These are phyloP conservation scores for Fusarium goolgardi DNA, from an alignment of 2,329 filamentous ascomycete species.

Conservation along the genomic window DNA sequence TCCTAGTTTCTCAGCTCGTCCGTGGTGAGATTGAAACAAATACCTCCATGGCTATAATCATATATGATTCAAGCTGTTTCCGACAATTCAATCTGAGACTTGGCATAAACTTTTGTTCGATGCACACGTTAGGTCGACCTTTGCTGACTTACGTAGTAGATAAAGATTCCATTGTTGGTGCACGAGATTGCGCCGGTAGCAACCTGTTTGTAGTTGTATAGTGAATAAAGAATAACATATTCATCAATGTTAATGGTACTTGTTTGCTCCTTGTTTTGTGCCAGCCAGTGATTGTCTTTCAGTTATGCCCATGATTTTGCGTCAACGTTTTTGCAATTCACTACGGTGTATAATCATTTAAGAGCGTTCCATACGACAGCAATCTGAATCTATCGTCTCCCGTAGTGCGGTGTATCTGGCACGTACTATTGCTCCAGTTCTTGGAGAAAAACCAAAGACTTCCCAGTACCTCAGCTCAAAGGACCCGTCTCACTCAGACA, in stretches of 20 bases:
- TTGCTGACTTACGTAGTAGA: background rate
- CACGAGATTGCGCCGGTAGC: background rate
- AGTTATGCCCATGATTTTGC: too few relatives aligned
- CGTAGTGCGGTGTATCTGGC: background rate
- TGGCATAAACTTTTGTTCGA: fast-evolving
- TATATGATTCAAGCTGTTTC: constrained; percentile 23
- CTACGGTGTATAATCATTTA: too few relatives aligned
- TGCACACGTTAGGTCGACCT: fast-evolving
- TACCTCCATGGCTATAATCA: constrained; percentile 30
- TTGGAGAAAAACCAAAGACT: background rate
- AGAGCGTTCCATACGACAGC: background rate
- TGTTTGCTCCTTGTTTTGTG: too few relatives aligned
- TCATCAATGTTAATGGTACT: too few relatives aligned
- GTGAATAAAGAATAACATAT: background rate
- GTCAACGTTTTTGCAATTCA: too few relatives aligned
- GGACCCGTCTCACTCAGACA: constrained; percentile 13
- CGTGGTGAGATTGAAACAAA: constrained; percentile 22
- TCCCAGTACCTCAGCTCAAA: background rate
- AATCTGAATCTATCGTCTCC: too few relatives aligned
- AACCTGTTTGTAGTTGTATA: background rate
- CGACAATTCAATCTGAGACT: constrained; percentile 10
- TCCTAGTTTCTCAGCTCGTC: background rate
- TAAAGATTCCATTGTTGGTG: background rate
- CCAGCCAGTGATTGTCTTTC: too few relatives aligned
- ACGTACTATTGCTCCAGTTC: background rate